phyloP scores from a whole-genome alignment of 371 early-diverging fungal genomes.

The Cokeromyces recurvatus region DNA sequence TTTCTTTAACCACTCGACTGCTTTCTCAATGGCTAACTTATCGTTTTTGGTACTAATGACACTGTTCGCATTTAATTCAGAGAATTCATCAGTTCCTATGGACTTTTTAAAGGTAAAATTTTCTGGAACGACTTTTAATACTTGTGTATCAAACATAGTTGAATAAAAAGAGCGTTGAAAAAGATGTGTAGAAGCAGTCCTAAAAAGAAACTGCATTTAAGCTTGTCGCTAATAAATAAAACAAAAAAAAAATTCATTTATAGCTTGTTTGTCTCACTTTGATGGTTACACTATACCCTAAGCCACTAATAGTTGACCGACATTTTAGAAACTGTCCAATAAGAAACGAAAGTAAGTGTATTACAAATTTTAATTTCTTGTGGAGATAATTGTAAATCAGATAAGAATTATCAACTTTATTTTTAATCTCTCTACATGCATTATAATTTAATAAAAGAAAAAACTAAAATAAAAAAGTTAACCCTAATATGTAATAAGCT shows the following conservation, averaged over 20 bases:
- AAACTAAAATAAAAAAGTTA: too few species aligned
- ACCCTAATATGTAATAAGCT: too few species aligned
- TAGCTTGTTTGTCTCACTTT: too few species aligned
- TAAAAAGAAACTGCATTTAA: constrained; percentile 4
- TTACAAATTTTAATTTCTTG: too few species aligned
- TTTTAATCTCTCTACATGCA: too few species aligned
- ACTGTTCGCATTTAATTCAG: constrained; percentile 18
- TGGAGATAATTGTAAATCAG: too few species aligned
- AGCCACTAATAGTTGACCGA: neutral
- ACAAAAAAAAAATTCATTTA: neutral
- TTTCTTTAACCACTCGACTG: constrained; percentile 34
- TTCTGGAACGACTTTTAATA: constrained; percentile 6
- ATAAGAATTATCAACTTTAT: too few species aligned
- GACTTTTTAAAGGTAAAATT: constrained; percentile 14
- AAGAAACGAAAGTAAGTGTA: too few species aligned
- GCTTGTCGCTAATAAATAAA: neutral
- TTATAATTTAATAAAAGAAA: too few species aligned
- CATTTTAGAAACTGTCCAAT: too few species aligned
- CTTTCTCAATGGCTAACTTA: constrained; percentile 36
- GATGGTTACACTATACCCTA: neutral
- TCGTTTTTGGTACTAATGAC: constrained; percentile 19
- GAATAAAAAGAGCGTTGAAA: constrained; percentile 14
- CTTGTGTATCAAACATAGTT: constrained; percentile 19
- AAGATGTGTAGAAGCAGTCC: constrained; percentile 1
- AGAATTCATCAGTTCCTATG: constrained; percentile 5